These are phyloP conservation scores for Gonapodya prolifera DNA, from an alignment of 192 early-diverging fungal species.

Conservation along the genomic window DNA sequence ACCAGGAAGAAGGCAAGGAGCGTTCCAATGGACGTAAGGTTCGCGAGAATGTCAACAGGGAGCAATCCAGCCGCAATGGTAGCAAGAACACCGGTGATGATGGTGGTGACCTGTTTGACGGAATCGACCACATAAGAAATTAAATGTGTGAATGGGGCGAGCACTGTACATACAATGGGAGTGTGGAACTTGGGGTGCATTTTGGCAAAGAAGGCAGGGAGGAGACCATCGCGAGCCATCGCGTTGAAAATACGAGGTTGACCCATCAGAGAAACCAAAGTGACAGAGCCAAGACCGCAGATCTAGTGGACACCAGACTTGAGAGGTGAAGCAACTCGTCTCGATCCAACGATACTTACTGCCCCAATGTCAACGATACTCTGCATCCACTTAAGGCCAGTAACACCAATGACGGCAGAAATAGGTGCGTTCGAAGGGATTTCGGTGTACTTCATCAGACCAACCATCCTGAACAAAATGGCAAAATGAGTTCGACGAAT, in stretches of 20 bases:
- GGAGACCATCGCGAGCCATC: conserved; percentile 78
- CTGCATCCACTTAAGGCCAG: conserved; percentile 51
- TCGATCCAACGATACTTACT: not conserved
- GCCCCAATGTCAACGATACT: conserved; percentile 69
- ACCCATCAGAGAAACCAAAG: conserved; percentile 57
- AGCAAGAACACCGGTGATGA: conserved; percentile 48
- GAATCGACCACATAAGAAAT: too few relatives aligned
- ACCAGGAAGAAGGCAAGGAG: conserved; percentile 76
- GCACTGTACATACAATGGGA: not conserved
- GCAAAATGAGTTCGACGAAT: not conserved
- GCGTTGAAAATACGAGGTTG: conserved; percentile 81
- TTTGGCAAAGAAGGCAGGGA: conserved; percentile 57
- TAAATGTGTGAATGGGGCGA: too few relatives aligned
- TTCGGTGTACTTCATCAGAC: conserved; percentile 46
- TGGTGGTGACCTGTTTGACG: conserved; percentile 44
- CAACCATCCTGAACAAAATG: conserved; percentile 29
- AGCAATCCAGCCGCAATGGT: conserved; percentile 56
- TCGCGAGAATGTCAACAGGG: conserved; percentile 69
- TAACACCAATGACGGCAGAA: conserved; percentile 6
- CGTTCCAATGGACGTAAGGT: conserved; percentile 77
- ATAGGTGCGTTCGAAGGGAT: conserved; percentile 15
- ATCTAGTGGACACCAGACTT: conserved; percentile 13
- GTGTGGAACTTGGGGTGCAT: conserved; percentile 35
- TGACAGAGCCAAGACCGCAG: conserved; percentile 63
- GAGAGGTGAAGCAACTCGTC: not conserved